Percentiles rank a stretch among this genome's conserved stretches.
Evolutionary conservation across 768 basidiomycete genomes (phyloP).

Genomic region (Termitomyces sp.): DNA sequence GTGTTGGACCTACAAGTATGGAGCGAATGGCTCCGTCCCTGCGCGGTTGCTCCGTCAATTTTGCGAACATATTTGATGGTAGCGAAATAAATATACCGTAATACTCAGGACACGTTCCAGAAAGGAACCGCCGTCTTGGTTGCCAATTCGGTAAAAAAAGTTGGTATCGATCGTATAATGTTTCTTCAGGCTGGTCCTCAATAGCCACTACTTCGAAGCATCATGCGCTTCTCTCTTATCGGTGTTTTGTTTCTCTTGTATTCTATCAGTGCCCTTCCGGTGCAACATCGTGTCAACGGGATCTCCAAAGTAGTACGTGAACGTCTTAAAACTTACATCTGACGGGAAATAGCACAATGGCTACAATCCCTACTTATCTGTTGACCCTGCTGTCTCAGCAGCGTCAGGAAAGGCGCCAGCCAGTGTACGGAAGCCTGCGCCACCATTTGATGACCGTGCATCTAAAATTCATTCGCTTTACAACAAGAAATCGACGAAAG

Average conservation of each 20-base stretch:
- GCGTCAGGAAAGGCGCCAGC: background rate
- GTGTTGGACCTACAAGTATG: background rate
- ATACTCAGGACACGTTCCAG: background rate
- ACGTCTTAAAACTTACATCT: background rate
- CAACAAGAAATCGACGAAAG: background rate
- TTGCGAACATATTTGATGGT: background rate
- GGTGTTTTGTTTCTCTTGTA: background rate
- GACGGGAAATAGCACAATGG: background rate
- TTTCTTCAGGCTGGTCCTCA: constrained; percentile 1
- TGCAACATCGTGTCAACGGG: background rate
- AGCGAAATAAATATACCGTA: background rate
- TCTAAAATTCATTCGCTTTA: background rate
- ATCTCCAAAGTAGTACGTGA: background rate
- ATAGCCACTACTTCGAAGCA: background rate
- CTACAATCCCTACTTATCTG: background rate
- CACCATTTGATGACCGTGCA: background rate
- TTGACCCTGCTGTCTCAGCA: background rate
- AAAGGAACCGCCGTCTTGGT: background rate
- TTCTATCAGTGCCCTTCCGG: background rate
- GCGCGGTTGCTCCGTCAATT: background rate
- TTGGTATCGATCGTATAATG: background rate
- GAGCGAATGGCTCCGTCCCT: background rate
- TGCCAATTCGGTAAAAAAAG: background rate
- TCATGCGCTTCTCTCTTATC: background rate
- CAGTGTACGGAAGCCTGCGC: background rate